Percentiles rank a stretch among this genome's conserved stretches.
Conservation (phyloP, 371 early-diverging fungal genomes). For the Mortierella sp. region DNA sequence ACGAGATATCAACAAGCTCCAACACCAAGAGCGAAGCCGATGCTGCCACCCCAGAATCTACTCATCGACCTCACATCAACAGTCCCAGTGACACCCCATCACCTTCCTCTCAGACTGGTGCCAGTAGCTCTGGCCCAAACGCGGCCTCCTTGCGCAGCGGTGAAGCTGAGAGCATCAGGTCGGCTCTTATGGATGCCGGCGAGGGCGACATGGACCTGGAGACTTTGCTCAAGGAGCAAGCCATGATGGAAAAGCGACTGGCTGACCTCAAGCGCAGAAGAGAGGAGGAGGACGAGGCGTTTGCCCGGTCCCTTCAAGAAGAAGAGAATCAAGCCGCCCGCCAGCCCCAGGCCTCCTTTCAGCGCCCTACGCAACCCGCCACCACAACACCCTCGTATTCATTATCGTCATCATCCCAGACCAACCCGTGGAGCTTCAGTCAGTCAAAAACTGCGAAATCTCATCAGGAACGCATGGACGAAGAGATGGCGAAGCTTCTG, state of each 20-base stretch:
- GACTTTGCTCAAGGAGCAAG: constrained; percentile 36
- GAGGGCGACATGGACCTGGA: constrained; percentile 43
- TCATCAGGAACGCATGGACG: constrained; percentile 49
- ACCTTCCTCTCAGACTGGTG: constrained; percentile 1
- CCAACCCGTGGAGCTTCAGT: neutral
- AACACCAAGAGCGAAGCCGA: neutral
- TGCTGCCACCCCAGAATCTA: constrained; percentile 19
- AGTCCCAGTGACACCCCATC: constrained; percentile 17
- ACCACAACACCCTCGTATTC: neutral
- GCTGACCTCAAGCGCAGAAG: constrained; percentile 39
- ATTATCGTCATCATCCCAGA: constrained; percentile 1
- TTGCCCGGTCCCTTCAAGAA: constrained; percentile 45
- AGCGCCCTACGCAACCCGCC: neutral
- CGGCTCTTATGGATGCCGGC: constrained; percentile 37
- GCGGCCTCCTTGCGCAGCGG: neutral
- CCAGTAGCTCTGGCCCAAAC: neutral
- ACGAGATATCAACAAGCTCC: neutral
- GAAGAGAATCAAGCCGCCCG: constrained; percentile 21
- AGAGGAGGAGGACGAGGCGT: constrained; percentile 52
- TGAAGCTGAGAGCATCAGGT: constrained; percentile 29
- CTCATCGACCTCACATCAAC: constrained; percentile 14
- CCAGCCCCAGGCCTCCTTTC: neutral
- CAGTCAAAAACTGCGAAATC: constrained; percentile 39
- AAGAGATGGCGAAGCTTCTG: constrained; percentile 52
- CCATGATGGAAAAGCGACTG: constrained; percentile 38